Percentiles rank a stretch among this genome's conserved stretches.
Conservation (phyloP, 2,329 filamentous ascomycete species). For the Colletotrichum cordylinicola region DNA sequence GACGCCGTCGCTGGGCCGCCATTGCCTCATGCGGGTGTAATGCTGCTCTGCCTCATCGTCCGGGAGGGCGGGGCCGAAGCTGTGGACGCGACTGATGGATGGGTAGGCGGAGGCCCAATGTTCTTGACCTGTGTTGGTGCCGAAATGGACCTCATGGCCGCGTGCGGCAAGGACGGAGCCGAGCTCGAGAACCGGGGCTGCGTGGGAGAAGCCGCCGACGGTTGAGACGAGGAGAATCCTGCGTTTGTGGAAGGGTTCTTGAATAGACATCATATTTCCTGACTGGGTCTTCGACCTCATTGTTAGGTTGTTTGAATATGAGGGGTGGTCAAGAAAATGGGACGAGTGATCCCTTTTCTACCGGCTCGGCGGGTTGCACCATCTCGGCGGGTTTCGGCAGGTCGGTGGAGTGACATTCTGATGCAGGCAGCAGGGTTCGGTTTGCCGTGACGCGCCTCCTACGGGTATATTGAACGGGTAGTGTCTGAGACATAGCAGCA, state of each 20-base stretch:
- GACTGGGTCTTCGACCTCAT: too few relatives aligned
- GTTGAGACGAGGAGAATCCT: conserved; percentile 38
- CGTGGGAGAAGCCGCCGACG: conserved; percentile 41
- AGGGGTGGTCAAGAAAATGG: neutral
- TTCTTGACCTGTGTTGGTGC: conserved; percentile 41
- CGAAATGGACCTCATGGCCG: conserved; percentile 36
- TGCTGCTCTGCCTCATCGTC: conserved; percentile 4
- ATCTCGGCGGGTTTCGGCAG: neutral
- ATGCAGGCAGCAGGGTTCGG: neutral
- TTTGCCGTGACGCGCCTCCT: neutral
- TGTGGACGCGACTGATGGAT: conserved; percentile 35
- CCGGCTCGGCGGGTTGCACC: neutral
- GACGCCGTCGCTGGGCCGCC: neutral
- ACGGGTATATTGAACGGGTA: neutral
- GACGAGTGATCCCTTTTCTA: neutral
- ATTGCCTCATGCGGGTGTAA: neutral
- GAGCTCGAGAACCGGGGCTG: conserved; percentile 41
- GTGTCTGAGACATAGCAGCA: neutral
- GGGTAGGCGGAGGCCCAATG: conserved; percentile 34
- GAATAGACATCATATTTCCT: neutral
- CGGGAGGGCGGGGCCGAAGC: conserved; percentile 30
- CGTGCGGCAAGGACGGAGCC: conserved; percentile 36
- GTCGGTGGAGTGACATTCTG: neutral
- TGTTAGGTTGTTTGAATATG: neutral
- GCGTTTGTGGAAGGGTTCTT: neutral